Evolutionary conservation across 2,329 filamentous ascomycete species (phyloP), one percentile per base, ranked within the genome.

Genomic region (Aaosphaeria arxii): DNA sequence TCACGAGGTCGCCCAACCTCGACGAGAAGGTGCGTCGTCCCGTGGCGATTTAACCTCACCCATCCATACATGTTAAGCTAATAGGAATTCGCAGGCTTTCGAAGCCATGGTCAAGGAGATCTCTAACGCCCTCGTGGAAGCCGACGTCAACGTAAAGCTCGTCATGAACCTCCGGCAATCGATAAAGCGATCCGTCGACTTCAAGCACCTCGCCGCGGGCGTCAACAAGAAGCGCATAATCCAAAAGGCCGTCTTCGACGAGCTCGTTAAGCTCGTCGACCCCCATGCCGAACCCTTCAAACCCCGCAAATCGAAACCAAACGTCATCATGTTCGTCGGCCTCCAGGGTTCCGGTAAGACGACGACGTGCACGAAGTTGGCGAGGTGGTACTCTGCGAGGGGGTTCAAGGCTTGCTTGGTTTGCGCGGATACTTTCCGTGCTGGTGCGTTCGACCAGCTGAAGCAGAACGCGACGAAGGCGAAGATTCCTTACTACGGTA

Each of bases 301-400:
- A 71, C 91, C 92, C 24, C 96, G 95, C 77, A 99, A 97, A 75
- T 91, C 91, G 56, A 94, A 91, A 70, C 80, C 87, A 54, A 99
- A 96, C 71, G 89, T 99, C 67, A 96, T 99, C 73, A 99, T 99
- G 94, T 97, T 99, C 70, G 94, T 99, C 54, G 94, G 94, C 75
- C 80, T 99, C 43, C 94, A 99, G 73, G 94, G 94, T 78, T 90
- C 92, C 5, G 94, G 94, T 71, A 99, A 99, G 74, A 99, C 94
- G 28, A 99, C 94, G 1, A 95, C 92, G 9, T 97, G 94, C 80
- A 99, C 94, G 38, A 99, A 99, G 74, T 79, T 99, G 54, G 94
- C 94, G 13, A 79, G 91, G 49, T 92, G 95, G 79, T 99, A 99
- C 73, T 89, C 95, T 71, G 90, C 89, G 7, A 80, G 94, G 53